These are phyloP conservation scores for Ganoderma boninense DNA, from an alignment of 1,284 basidiomycete species.

Conservation along the genomic window DNA sequence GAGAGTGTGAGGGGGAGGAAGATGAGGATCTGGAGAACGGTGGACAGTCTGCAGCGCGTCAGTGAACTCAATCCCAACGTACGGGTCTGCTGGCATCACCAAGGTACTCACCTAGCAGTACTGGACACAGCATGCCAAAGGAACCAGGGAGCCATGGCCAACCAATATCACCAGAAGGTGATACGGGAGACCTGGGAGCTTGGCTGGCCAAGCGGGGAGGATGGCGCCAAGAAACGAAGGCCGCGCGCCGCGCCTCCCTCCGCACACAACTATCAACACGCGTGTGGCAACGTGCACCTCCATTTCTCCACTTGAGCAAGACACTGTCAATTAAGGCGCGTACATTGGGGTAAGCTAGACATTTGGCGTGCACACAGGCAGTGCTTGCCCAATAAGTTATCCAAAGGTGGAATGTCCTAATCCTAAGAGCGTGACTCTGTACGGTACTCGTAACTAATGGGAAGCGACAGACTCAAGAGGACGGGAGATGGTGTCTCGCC, in stretches of 20 bases:
- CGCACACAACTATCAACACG: slow-evolving; percentile 23
- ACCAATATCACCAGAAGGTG: slow-evolving; percentile 28
- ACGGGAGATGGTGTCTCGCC: slow-evolving; percentile 32
- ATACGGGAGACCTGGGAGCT: slow-evolving; percentile 28
- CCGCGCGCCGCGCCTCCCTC: neutral
- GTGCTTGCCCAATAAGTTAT: slow-evolving; percentile 19
- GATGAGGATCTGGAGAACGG: slow-evolving; percentile 81
- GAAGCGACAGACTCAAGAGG: slow-evolving; percentile 14
- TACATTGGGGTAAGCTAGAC: slow-evolving; percentile 13
- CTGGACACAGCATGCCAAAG: slow-evolving; percentile 73
- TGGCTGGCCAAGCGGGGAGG: slow-evolving; percentile 24
- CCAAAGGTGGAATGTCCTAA: slow-evolving; percentile 11
- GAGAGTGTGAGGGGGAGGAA: slow-evolving; percentile 85
- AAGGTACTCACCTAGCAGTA: slow-evolving; percentile 61
- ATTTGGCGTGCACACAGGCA: slow-evolving; percentile 1
- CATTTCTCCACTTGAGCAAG: neutral
- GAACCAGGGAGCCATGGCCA: slow-evolving; percentile 54
- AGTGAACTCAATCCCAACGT: neutral
- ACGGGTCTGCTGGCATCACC: neutral
- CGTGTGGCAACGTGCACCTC: slow-evolving; percentile 15
- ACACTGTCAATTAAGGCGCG: neutral
- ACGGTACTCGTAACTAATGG: neutral
- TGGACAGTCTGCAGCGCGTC: slow-evolving; percentile 62
- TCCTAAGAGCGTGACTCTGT: neutral
- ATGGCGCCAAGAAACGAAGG: slow-evolving; percentile 18